Base-by-base conservation (phyloP, 2,329 filamentous ascomycete genomes). In the Talaromyces sp. region DNA sequence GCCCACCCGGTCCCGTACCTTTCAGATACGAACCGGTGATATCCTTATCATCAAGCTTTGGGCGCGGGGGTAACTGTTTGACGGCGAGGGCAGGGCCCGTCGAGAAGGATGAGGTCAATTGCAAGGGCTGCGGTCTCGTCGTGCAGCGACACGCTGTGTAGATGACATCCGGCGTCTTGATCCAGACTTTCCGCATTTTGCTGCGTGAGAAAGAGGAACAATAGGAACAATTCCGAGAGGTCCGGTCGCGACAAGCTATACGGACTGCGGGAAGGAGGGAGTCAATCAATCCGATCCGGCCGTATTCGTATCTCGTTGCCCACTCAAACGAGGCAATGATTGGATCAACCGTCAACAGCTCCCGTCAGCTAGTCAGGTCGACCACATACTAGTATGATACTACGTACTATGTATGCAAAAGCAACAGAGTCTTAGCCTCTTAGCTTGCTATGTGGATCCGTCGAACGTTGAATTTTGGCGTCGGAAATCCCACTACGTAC, bases 1-100 rank as follows among this genome's bases (percentile, higher is more conserved):
- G 95, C 0, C 95, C 95, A 25, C 95, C 95, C 0, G 95, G 93
- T 1, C 95, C 95, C 69, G 86, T 90, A 69, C 95, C 95, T 74
- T 95, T 96, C 65, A 99, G 83, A 77, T 96, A 98, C 46, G 83
- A 84, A 72, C 97, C 91, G 62, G 88, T 87, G 68, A 98, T 86
- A 59, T 97, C 92, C 18, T 83, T 80, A 67, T 96, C 92, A 12
- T 87, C 83, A 21, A 95, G 85, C 12, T 87, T 84, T 14, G 89
- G 88, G 3, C 92, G 87, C 5, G 92, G 88, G 1, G 93, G 93
- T 71, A 96, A 81, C 60, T 84, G 84, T 72, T 89, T 90, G 48
- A 59, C 44, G 8, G 57, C 39, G 16, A 23, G 42, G 21, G 50
- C 50, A 23, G 62, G 35, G 48, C 37, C n/a, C 21, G 62, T 44